A percentile compares a stretch with the other conserved stretches of the same genome.
Evolutionary conservation across 257 asterid genomes (phyloP).

Genomic region (Jacaranda mimosifolia): DNA sequence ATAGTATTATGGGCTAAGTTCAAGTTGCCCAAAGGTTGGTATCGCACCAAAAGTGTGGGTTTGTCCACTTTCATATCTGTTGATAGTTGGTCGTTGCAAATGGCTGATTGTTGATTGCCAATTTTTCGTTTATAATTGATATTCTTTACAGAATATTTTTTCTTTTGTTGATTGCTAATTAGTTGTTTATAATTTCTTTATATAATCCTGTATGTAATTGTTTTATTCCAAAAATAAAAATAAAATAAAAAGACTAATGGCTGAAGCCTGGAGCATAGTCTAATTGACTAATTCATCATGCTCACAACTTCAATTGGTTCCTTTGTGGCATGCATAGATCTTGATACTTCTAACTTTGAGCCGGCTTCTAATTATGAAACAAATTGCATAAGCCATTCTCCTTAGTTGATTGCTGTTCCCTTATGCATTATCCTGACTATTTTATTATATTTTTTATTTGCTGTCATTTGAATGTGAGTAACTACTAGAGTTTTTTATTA

Average conservation of each 20-base stretch:
- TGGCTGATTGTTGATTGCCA: not conserved
- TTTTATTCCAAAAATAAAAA: not conserved
- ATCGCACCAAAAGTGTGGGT: not conserved
- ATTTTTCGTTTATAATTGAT: not conserved
- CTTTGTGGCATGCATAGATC: not conserved
- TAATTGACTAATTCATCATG: not conserved
- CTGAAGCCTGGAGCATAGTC: not conserved
- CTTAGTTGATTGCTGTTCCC: not conserved
- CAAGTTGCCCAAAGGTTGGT: not conserved
- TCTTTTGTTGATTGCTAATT: not conserved
- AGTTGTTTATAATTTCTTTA: not conserved
- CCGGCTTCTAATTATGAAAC: no score
- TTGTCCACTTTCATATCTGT: not conserved
- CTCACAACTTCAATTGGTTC: not conserved
- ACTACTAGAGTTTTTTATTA: not conserved
- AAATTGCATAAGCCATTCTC: not conserved
- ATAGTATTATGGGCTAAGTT: not conserved
- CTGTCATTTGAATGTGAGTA: not conserved
- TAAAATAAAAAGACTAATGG: not conserved
- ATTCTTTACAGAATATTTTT: not conserved
- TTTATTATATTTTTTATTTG: not conserved
- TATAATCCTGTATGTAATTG: not conserved
- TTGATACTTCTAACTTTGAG: not conserved
- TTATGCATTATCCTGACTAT: not conserved
- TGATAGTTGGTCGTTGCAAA: not conserved